These are phyloP conservation scores for Apiotrichum akiyoshidainum DNA, from an alignment of 1,284 basidiomycete genomes.

Conservation along the genomic window DNA sequence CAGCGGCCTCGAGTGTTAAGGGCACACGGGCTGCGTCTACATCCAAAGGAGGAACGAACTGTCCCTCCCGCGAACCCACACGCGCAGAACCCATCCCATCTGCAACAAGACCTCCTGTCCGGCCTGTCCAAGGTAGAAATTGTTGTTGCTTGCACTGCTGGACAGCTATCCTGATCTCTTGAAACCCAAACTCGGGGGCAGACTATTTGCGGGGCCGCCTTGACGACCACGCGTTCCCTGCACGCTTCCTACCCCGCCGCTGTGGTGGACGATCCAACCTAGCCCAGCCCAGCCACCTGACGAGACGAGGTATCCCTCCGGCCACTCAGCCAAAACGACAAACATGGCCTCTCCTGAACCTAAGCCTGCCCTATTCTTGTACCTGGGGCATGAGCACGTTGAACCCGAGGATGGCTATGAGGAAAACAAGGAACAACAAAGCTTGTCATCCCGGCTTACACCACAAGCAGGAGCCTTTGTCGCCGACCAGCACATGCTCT, in stretches of 20 bases:
- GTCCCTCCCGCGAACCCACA: too few species aligned
- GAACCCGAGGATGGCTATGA: not conserved
- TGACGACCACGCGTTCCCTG: not conserved
- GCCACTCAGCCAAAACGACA: not conserved
- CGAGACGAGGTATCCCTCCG: not conserved
- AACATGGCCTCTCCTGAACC: not conserved
- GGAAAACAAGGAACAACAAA: not conserved
- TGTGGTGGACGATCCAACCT: too few species aligned
- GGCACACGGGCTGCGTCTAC: not conserved
- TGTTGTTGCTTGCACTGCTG: not conserved
- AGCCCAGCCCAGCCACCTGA: not conserved
- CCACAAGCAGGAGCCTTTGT: not conserved
- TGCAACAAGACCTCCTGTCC: too few species aligned
- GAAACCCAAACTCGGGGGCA: not conserved
- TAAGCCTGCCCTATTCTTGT: not conserved
- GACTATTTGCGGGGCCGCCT: slow-evolving; percentile 1
- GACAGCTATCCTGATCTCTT: not conserved
- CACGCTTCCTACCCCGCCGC: too few species aligned
- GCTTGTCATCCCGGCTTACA: not conserved
- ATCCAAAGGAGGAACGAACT: not conserved
- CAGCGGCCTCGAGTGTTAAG: not conserved
- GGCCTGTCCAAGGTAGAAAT: not conserved
- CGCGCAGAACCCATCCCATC: too few species aligned
- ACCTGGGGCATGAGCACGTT: not conserved
- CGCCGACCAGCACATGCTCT: too few species aligned